A percentile compares a stretch with the other conserved stretches of the same genome.
These are phyloP conservation scores for Coccomyxa subellipsoidea DNA, from an alignment of 163 green algal species.

Conservation along the genomic window DNA sequence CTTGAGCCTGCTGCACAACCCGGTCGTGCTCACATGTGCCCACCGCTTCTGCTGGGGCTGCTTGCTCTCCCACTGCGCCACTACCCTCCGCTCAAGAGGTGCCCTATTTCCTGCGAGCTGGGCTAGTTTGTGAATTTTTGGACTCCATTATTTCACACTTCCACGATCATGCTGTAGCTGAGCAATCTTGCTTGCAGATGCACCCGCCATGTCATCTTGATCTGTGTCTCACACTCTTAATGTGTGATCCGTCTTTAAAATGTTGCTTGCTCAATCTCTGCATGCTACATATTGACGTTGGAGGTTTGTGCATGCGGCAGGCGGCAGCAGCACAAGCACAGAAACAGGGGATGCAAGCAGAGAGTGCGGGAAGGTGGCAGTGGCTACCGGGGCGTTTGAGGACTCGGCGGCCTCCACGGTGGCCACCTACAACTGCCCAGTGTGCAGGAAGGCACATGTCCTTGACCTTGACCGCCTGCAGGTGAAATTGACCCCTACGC, in stretches of 20 bases:
- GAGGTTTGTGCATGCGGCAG: not conserved
- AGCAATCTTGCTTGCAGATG: too few relatives aligned
- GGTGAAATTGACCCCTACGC: conserved; percentile 19
- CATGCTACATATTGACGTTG: too few relatives aligned
- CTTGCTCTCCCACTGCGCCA: conserved; percentile 62
- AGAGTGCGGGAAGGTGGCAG: not conserved
- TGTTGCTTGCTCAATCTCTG: too few relatives aligned
- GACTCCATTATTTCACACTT: too few relatives aligned
- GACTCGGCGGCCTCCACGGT: conserved; percentile 11
- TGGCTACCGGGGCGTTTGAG: not conserved
- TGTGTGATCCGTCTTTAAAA: too few relatives aligned
- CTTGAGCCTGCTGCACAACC: conserved; percentile 73
- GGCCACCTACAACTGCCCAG: conserved; percentile 70
- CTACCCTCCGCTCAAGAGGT: not conserved
- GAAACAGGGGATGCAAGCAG: not conserved
- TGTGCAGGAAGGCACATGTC: conserved; percentile 78
- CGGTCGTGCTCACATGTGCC: conserved; percentile 82
- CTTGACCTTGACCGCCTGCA: conserved; percentile 73
- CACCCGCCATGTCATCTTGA: too few relatives aligned
- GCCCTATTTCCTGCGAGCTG: too few relatives aligned
- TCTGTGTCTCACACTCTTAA: too few relatives aligned
- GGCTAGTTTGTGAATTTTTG: too few relatives aligned
- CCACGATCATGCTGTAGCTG: too few relatives aligned
- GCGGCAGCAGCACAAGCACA: not conserved
- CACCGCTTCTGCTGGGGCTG: conserved; percentile 91